Conservation (phyloP, 1,284 basidiomycete genomes). For the Cryptococcus depauperatus region DNA sequence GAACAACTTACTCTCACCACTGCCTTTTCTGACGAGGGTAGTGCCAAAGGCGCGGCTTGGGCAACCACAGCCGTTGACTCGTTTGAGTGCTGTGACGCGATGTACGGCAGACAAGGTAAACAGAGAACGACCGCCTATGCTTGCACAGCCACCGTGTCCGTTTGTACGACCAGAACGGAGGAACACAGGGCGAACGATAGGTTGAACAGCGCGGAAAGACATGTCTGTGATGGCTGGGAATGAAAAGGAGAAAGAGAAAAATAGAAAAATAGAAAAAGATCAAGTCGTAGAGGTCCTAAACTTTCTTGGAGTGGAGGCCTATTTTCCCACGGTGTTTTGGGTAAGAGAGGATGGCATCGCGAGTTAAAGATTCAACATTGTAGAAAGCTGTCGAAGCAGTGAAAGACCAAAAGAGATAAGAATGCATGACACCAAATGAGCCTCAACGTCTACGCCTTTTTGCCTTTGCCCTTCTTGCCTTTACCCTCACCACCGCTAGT, state of each 20-base stretch:
- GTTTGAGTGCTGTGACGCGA: constrained; percentile 9
- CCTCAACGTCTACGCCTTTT: constrained; percentile 17
- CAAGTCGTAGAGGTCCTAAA: neutral
- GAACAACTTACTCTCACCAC: constrained; percentile 39
- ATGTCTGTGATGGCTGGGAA: constrained; percentile 4
- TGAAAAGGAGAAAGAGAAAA: too few relatives aligned
- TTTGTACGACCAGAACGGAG: constrained; percentile 20
- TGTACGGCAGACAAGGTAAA: constrained; percentile 12
- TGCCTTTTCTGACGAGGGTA: constrained; percentile 27
- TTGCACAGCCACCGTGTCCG: too few relatives aligned
- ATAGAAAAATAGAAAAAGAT: neutral
- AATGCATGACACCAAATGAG: neutral
- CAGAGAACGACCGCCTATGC: too few relatives aligned
- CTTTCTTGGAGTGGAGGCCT: neutral
- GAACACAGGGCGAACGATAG: constrained; percentile 23
- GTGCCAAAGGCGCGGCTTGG: constrained; percentile 26
- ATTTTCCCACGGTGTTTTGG: constrained; percentile 1
- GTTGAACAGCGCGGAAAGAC: constrained; percentile 25
- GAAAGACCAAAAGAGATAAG: neutral
- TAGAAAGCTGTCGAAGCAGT: too few relatives aligned
- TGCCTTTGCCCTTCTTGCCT: constrained; percentile 24
- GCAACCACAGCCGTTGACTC: constrained; percentile 1
- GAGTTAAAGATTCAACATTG: too few relatives aligned
- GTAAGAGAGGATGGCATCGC: too few relatives aligned
- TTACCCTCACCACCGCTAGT: constrained; percentile 34